Conservation (phyloP, 208 protist species). For the Trypanosoma lewisi region DNA sequence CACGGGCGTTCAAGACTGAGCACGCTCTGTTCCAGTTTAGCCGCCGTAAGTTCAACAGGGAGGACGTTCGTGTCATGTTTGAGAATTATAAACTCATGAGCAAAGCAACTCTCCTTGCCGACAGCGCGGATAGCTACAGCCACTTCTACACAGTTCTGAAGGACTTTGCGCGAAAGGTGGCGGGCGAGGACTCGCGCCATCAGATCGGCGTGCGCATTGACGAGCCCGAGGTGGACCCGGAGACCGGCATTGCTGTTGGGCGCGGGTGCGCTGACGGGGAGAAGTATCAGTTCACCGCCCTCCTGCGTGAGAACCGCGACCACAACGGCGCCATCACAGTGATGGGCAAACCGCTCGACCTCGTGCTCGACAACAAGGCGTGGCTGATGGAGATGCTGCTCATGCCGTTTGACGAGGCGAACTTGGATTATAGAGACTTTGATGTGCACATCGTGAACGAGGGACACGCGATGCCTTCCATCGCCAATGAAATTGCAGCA, state of each 20-base stretch:
- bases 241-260: slow-evolving; percentile 80
- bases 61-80: slow-evolving; percentile 89
- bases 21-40: slow-evolving; percentile 89
- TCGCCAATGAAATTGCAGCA: slow-evolving; percentile 82
- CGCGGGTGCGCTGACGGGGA: slow-evolving; percentile 80
- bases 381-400: slow-evolving; percentile 91
- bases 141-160: slow-evolving; percentile 85
- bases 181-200: slow-evolving; percentile 82
- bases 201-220: slow-evolving; percentile 92
- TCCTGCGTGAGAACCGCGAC: slow-evolving; percentile 81
- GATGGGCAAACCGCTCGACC: slow-evolving; percentile 74
- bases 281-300: slow-evolving; percentile 81
- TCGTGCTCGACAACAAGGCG: slow-evolving; percentile 79
- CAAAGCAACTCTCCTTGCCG: slow-evolving; percentile 63
- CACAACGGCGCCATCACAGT: slow-evolving; percentile 66
- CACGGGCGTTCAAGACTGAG: slow-evolving; percentile 88
- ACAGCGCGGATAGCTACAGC: slow-evolving; percentile 87
- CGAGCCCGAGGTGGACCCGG: slow-evolving; percentile 67
- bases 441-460: slow-evolving; percentile 83
- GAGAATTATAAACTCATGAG: slow-evolving; percentile 91
- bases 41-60: slow-evolving; percentile 79
- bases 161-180: slow-evolving; percentile 88
- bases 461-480: slow-evolving; percentile 79
- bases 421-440: slow-evolving; percentile 82
- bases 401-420: slow-evolving; percentile 88